Evolutionary conservation across 495 filamentous ascomycete species (phyloP), one percentile per base, ranked within the genome.

Genomic region (Lophium mytilinum): DNA sequence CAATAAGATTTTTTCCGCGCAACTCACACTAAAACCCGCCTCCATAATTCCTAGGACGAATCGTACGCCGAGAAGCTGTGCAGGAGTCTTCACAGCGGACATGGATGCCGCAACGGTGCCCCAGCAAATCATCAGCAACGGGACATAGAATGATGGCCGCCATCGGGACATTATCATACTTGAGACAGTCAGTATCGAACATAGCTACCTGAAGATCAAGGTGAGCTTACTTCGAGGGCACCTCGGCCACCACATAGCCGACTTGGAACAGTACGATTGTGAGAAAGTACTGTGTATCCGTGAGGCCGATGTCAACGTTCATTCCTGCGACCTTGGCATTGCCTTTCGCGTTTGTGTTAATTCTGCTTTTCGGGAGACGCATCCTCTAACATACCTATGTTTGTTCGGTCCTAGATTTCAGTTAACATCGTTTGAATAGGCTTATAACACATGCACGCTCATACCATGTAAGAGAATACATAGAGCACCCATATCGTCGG

Each of bases 161-260:
- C 41, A 37, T 17, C 53, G 53, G 8, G 53, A 55, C 33, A 47
- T 40, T 15, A 55, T 55, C 53, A 55, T 55, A 40, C 53, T 55
- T 30, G n/a, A 21, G 8, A 14, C 5, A 35, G 19, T 47, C 14
- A 47, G 52, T 18, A 40, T 10, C 8, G 18, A 24, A 15, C 10
- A 80, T n/a, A 72, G 24, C 24, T 30, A 30, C 24, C 59, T 0
- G 74, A 75, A 17, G 73, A 75, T 7, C 68, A 68, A 24, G 68
- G 60, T 17, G 68, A 66, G 36, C 67, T 62, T 17, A 79, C 55
- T 76, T 79, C 57, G 72, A 72, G 0, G 76, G 76, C 1, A 76
- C 68, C 54, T 78, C 76, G 50, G 69, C 72, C 14, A 79, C 62
- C 1, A 78, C 72, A 52, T 79, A 79, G 9, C 62, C 67, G 45